Conservation (phyloP, 306 rosid genomes). For the Parietaria judaica region DNA sequence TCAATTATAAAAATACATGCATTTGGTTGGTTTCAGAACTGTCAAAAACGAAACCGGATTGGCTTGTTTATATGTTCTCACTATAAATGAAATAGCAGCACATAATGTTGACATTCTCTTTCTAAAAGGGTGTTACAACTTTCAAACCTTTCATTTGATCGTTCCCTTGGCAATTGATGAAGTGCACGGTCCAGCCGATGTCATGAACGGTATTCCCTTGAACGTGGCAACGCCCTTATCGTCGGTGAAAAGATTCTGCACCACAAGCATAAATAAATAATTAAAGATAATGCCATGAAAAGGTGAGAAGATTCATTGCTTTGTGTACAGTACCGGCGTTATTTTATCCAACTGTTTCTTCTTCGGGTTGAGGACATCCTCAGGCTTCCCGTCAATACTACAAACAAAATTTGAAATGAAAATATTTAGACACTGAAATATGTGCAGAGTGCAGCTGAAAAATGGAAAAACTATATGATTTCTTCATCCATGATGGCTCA, state of each 20-base stretch:
- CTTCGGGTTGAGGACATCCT: conserved; percentile 95
- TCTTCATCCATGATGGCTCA: background rate
- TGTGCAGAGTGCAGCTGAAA: background rate
- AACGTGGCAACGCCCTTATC: conserved; percentile 78
- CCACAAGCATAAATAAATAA: conserved; percentile 8
- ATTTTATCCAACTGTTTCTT: conserved; percentile 96
- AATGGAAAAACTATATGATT: background rate
- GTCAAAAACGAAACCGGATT: too few species aligned
- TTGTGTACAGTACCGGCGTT: conserved; percentile 54
- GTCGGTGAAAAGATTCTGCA: conserved; percentile 90
- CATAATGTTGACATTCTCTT: background rate
- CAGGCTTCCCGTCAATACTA: conserved; percentile 92
- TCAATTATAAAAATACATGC: too few species aligned
- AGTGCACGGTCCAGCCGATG: conserved; percentile 78
- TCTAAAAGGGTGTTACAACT: background rate
- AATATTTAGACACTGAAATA: background rate
- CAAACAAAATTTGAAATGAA: conserved; percentile 4
- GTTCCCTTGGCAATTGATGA: conserved; percentile 67
- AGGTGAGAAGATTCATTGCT: too few species aligned
- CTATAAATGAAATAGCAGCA: background rate
- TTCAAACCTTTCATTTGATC: conserved; percentile 33
- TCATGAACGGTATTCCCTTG: conserved; percentile 90
- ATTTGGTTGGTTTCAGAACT: too few species aligned
- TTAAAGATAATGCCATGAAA: background rate
- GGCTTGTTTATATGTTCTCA: conserved; percentile 3